Evolutionary conservation across 176 grass and related monocot genomes (phyloP).

Genomic region (Triticum urartu): DNA sequence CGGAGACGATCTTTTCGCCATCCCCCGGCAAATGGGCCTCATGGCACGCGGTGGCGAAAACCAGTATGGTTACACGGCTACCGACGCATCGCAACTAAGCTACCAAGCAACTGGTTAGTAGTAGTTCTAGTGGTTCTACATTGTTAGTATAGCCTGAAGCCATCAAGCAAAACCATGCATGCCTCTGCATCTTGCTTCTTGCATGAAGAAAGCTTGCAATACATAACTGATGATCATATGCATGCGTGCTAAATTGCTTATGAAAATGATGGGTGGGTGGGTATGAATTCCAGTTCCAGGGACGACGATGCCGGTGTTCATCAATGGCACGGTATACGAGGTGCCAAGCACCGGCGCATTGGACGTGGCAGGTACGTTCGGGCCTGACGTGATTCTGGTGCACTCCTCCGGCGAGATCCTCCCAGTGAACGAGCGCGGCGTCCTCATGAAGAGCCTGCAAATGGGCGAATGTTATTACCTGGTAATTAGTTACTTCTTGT

Average conservation of each 20-base stretch:
- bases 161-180: neutral
- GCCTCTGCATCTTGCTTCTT: too few relatives aligned
- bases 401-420: slow-evolving; percentile 60
- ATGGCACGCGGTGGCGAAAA: slow-evolving; percentile 9
- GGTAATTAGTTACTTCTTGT: slow-evolving; percentile 12
- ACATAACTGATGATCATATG: slow-evolving; percentile 11
- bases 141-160: neutral
- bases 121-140: neutral
- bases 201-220: too few relatives aligned
- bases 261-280: neutral
- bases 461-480: slow-evolving; percentile 65
- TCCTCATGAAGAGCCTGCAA: slow-evolving; percentile 58
- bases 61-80: slow-evolving; percentile 8
- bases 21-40: slow-evolving; percentile 51
- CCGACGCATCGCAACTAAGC: slow-evolving; percentile 17
- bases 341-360: slow-evolving; percentile 23
- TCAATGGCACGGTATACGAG: slow-evolving; percentile 46
- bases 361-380: slow-evolving; percentile 45
- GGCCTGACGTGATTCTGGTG: slow-evolving; percentile 42
- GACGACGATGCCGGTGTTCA: slow-evolving; percentile 47
- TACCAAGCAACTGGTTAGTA: slow-evolving; percentile 32
- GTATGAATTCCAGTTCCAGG: neutral
- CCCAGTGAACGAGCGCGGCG: slow-evolving; percentile 46
- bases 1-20: slow-evolving; percentile 51
- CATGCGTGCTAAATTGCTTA: neutral